Conservation (phyloP, 495 filamentous ascomycete species). For the Aspergillus sclerotiicarbonarius region DNA sequence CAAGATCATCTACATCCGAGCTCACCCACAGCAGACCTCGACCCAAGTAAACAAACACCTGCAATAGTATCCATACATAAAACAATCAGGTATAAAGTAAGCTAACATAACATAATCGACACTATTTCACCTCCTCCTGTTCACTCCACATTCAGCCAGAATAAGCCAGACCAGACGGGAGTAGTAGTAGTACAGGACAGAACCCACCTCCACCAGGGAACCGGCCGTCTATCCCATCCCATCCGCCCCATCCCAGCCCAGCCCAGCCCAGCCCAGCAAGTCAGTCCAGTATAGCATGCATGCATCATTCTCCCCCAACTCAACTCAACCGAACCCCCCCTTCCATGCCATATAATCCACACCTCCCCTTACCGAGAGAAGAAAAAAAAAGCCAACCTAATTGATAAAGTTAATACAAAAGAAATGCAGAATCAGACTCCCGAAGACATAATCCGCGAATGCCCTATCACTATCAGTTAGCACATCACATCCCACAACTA, state of each 20-base stretch:
- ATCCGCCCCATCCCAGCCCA: neutral
- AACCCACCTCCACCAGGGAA: conserved; percentile 6
- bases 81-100: neutral
- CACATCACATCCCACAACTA: neutral
- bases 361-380: neutral
- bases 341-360: conserved; percentile 7
- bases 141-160: neutral
- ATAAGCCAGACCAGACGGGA: neutral
- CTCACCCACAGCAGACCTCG: too few relatives aligned
- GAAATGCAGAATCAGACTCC: conserved; percentile 93
- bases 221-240: neutral
- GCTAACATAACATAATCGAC: neutral
- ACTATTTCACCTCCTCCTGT: neutral
- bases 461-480: conserved; percentile 54
- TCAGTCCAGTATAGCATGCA: neutral
- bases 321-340: conserved; percentile 6
- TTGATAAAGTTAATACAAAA: conserved; percentile 99
- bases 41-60: neutral
- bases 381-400: conserved; percentile 43
- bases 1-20: too few relatives aligned
- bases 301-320: neutral
- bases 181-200: neutral
- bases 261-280: neutral
- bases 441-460: conserved; percentile 95
- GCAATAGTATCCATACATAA: neutral